phyloP scores from a whole-genome alignment of 257 asterid genomes.

The Linderniella brevidens region DNA sequence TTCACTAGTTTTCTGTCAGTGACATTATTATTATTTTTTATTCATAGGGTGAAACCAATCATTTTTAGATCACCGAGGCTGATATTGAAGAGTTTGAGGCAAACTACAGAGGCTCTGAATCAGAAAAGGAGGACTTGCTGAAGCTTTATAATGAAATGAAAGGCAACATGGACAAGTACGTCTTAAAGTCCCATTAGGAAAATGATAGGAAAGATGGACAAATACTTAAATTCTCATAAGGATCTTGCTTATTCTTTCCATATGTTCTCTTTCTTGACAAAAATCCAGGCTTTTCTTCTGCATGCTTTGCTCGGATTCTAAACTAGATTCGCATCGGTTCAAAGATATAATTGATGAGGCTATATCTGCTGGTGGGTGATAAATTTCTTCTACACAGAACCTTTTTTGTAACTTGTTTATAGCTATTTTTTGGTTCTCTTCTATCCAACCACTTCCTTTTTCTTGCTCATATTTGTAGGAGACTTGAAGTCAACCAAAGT shows the following conservation, averaged over 20 bases:
- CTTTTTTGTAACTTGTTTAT: neutral
- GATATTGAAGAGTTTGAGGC: slow-evolving; percentile 92
- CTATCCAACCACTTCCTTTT: neutral
- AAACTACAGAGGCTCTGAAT: slow-evolving; percentile 74
- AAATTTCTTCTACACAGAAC: neutral
- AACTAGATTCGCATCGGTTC: slow-evolving; percentile 90
- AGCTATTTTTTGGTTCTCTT: neutral
- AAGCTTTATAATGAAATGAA: slow-evolving; percentile 51
- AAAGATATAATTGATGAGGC: slow-evolving; percentile 80
- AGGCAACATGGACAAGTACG: slow-evolving; percentile 81
- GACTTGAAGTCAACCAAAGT: slow-evolving; percentile 52
- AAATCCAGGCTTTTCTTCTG: slow-evolving; percentile 75
- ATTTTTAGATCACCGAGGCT: slow-evolving; percentile 55
- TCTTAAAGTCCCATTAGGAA: neutral
- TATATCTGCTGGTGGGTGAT: slow-evolving; percentile 36
- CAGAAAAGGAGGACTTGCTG: slow-evolving; percentile 71
- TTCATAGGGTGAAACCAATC: slow-evolving; percentile 1
- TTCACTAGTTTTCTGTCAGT: slow-evolving; percentile 1
- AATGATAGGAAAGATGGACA: slow-evolving; percentile 78
- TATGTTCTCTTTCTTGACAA: slow-evolving; percentile 4
- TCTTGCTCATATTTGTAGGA: slow-evolving; percentile 22
- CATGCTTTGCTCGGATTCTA: slow-evolving; percentile 79
- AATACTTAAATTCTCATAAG: slow-evolving; percentile 16
- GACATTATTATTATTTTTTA: slow-evolving; percentile 5
- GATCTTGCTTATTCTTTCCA: neutral